Evolutionary conservation across 1,139 yeast species (phyloP).

Genomic region (Blastobotrys petasosporus): DNA sequence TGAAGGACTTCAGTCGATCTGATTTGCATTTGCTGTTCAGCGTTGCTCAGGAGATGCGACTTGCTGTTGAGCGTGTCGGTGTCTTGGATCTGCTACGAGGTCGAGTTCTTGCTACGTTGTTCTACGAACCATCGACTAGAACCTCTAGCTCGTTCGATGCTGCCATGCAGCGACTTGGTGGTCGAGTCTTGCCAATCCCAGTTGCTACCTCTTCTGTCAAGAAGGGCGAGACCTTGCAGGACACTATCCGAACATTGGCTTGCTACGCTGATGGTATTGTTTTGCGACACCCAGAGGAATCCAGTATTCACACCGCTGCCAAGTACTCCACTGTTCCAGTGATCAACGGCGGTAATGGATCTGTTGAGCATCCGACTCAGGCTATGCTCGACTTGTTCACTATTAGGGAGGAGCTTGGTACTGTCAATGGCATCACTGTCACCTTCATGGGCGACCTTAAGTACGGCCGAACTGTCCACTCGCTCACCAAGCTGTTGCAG

Average conservation of each 20-base stretch:
- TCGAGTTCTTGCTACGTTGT: constrained; percentile 87
- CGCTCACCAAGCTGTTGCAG: constrained; percentile 82
- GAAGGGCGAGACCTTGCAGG: constrained; percentile 98
- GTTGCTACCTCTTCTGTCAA: constrained; percentile 85
- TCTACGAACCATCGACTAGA: constrained; percentile 97
- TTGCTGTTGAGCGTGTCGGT: constrained; percentile 95
- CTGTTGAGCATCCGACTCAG: constrained; percentile 98
- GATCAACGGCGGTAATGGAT: constrained; percentile 96
- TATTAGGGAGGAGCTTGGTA: constrained; percentile 97
- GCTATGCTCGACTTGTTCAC: constrained; percentile 96
- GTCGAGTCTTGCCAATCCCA: constrained; percentile 85
- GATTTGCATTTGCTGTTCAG: constrained; percentile 91
- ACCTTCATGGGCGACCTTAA: constrained; percentile 99
- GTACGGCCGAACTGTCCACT: constrained; percentile 98
- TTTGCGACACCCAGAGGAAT: constrained; percentile 91
- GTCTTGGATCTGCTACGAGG: constrained; percentile 86
- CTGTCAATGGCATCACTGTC: constrained; percentile 95
- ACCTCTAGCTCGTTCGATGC: constrained; percentile 96
- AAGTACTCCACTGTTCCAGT: constrained; percentile 96
- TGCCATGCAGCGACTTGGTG: constrained; percentile 99
- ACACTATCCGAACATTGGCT: constrained; percentile 89
- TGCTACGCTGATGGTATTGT: constrained; percentile 97
- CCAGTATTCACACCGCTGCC: constrained; percentile 89
- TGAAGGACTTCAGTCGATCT: constrained; percentile 75
- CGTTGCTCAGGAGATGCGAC: constrained; percentile 96